These are phyloP conservation scores for Craspedostauros australis DNA, from an alignment of 108 stramenopile species.

Conservation along the genomic window DNA sequence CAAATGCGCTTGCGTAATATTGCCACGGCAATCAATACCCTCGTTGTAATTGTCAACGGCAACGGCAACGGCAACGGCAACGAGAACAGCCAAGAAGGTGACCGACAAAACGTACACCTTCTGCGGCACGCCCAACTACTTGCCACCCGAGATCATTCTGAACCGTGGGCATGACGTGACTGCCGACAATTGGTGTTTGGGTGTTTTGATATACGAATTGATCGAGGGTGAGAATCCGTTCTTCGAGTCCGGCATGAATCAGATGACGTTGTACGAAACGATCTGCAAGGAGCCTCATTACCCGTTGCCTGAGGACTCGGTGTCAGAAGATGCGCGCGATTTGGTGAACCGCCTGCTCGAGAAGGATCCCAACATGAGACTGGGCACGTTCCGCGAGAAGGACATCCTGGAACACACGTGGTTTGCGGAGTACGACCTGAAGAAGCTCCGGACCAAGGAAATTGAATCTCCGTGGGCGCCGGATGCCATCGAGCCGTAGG, in stretches of 20 bases:
- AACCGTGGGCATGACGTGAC: constrained; percentile 86
- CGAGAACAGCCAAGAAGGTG: constrained; percentile 60
- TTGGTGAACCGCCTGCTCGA: constrained; percentile 40
- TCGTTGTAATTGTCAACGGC: constrained; percentile 5
- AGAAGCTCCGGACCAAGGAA: constrained; percentile 46
- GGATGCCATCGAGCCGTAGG: constrained; percentile 51
- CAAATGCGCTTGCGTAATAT: no score
- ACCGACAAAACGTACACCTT: constrained; percentile 88
- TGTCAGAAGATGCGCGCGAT: constrained; percentile 25
- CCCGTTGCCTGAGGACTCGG: constrained; percentile 29
- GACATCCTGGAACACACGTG: constrained; percentile 61
- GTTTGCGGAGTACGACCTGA: constrained; percentile 72
- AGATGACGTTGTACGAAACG: constrained; percentile 67
- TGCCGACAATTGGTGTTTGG: constrained; percentile 91
- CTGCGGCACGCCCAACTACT: constrained; percentile 91
- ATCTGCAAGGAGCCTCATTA: constrained; percentile 54
- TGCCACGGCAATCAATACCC: neutral
- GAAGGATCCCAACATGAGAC: constrained; percentile 39
- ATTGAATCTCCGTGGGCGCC: constrained; percentile 90
- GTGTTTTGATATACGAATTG: constrained; percentile 88
- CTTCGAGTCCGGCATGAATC: constrained; percentile 51
- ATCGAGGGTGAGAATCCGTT: constrained; percentile 57
- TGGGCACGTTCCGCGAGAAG: constrained; percentile 46
- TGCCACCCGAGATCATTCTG: constrained; percentile 79
- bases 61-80: neutral